Conservation (phyloP, 441 rosid genomes). For the Theobroma grandiflorum region DNA sequence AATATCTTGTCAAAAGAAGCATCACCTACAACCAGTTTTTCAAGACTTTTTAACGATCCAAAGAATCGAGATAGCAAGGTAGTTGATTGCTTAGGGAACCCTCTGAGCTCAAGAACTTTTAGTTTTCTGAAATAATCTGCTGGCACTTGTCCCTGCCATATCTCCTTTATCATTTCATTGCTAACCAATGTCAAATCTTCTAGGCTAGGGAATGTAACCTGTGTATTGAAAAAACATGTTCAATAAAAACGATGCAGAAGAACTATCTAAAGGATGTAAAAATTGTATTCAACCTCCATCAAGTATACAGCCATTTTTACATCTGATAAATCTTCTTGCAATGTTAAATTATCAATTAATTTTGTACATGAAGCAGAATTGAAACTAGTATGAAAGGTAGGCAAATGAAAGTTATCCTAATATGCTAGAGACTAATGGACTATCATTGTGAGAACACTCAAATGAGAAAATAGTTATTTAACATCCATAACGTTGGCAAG, state of each 20-base stretch:
- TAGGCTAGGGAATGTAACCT: not conserved
- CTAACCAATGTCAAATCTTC: not conserved
- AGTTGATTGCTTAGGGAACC: not conserved
- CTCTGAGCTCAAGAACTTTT: not conserved
- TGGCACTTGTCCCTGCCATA: not conserved
- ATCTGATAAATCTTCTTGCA: not conserved
- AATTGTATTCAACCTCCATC: not conserved
- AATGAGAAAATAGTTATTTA: no score
- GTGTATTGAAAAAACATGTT: not conserved
- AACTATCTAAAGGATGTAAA: not conserved
- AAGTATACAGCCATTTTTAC: not conserved
- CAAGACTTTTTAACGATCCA: not conserved
- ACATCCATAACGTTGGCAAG: no score
- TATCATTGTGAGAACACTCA: not conserved
- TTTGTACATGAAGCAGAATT: not conserved
- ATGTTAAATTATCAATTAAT: not conserved
- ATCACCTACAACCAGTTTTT: not conserved
- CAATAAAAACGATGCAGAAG: not conserved
- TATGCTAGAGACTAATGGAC: not conserved
- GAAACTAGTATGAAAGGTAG: not conserved
- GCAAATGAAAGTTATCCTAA: not conserved
- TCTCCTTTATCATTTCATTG: not conserved
- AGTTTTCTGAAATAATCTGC: not conserved
- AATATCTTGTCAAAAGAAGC: not conserved
- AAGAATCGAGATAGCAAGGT: not conserved